These are phyloP conservation scores for Apiospora kogelbergensis DNA, from an alignment of 2,329 filamentous ascomycete species.

Conservation along the genomic window DNA sequence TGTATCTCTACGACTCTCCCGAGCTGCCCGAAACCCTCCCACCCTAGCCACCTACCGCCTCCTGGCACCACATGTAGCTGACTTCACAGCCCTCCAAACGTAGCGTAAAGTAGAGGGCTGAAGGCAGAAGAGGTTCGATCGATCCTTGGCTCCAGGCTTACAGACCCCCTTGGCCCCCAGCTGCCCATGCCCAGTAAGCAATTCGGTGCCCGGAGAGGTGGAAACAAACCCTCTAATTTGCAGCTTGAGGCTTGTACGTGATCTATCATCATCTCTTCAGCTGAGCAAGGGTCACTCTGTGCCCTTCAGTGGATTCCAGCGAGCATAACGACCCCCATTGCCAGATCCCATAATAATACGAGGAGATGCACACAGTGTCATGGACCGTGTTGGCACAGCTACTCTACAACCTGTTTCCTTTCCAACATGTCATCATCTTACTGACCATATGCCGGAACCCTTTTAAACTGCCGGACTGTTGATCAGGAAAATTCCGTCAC, in stretches of 20 bases:
- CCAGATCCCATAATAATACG: background rate
- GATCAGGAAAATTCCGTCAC: slow-evolving; percentile 4
- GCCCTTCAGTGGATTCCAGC: background rate
- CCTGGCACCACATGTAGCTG: background rate
- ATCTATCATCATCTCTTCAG: slow-evolving; percentile 4
- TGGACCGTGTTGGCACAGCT: slow-evolving; percentile 4
- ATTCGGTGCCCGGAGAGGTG: background rate
- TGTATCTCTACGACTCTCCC: background rate
- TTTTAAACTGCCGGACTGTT: background rate
- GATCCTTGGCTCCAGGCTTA: background rate
- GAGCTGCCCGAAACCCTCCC: background rate
- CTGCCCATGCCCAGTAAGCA: too few species aligned
- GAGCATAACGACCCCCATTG: background rate
- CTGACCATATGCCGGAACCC: background rate
- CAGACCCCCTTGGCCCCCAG: too few species aligned
- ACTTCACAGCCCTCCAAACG: background rate
- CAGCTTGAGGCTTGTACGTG: background rate
- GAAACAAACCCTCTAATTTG: background rate
- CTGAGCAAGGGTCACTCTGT: background rate
- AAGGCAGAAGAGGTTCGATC: background rate
- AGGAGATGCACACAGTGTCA: background rate
- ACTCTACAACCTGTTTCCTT: background rate
- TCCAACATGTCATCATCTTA: background rate
- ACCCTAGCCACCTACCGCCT: too few species aligned
- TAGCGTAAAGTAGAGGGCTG: background rate